Percentiles rank a stretch among this genome's conserved stretches.
phyloP scores from a whole-genome alignment of 352 stramenopile species.

The Hyaloperonospora brassicae region DNA sequence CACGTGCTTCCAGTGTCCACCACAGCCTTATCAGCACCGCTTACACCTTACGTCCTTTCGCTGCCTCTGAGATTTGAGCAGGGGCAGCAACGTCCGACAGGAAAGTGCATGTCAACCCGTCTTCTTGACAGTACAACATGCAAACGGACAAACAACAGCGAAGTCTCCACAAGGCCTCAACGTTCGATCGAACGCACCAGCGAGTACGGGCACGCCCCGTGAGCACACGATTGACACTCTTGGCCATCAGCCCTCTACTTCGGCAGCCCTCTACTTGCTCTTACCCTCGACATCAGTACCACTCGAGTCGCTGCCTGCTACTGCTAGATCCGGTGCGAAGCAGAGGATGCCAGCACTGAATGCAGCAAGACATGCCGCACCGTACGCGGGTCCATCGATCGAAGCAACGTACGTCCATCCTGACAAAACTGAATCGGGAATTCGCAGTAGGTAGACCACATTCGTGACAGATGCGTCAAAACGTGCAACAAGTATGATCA shows the following conservation, averaged over 20 bases:
- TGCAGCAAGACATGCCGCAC: constrained; percentile 50
- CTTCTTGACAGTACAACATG: too few species aligned
- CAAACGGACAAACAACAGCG: too few species aligned
- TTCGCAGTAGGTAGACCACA: background rate
- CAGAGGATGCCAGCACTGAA: constrained; percentile 52
- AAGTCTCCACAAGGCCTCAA: too few species aligned
- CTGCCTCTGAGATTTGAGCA: too few species aligned
- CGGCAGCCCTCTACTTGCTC: constrained; percentile 5
- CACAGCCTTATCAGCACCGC: too few species aligned
- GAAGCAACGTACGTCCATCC: constrained; percentile 70
- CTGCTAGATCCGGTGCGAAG: constrained; percentile 54
- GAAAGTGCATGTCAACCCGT: too few species aligned
- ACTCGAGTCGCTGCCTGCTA: constrained; percentile 23
- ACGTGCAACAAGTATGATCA: background rate
- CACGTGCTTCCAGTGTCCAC: too few species aligned
- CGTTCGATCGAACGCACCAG: too few species aligned
- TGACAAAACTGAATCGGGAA: constrained; percentile 48
- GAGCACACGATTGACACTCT: constrained; percentile 6
- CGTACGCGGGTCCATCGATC: constrained; percentile 59
- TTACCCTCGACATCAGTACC: constrained; percentile 13
- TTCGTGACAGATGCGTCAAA: background rate
- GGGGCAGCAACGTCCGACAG: too few species aligned
- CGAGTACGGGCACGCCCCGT: constrained; percentile 9
- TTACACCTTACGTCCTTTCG: too few species aligned
- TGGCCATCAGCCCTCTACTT: constrained; percentile 36